phyloP scores from a whole-genome alignment of 495 filamentous ascomycete species.

The Corynascus novoguineensis region DNA sequence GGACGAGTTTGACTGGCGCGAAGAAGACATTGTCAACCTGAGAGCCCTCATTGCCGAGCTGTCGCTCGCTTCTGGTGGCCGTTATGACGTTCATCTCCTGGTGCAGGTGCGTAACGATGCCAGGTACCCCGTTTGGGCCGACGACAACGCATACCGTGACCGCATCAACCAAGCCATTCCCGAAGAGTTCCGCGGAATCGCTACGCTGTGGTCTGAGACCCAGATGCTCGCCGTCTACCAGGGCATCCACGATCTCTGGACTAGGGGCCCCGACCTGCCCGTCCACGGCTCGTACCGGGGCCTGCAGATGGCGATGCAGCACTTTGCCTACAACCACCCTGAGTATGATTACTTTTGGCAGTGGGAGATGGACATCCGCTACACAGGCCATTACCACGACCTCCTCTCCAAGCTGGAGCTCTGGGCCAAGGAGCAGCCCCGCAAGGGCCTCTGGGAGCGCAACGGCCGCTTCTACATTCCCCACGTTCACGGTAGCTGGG shows the following conservation, averaged over 20 bases:
- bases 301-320: constrained; percentile 88
- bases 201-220: constrained; percentile 82
- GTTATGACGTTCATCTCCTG: constrained; percentile 76
- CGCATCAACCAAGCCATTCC: constrained; percentile 68
- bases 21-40: constrained; percentile 64
- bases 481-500: constrained; percentile 80
- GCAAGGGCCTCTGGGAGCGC: constrained; percentile 91
- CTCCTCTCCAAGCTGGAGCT: constrained; percentile 65
- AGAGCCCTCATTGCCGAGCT: constrained; percentile 72
- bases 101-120: constrained; percentile 69
- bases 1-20: constrained; percentile 62
- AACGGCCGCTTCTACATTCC: constrained; percentile 90
- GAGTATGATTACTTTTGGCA: constrained; percentile 98
- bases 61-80: constrained; percentile 66
- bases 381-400: constrained; percentile 95
- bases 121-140: constrained; percentile 57
- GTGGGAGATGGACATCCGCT: constrained; percentile 96
- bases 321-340: constrained; percentile 81
- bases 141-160: constrained; percentile 50
- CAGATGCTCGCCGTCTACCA: constrained; percentile 89
- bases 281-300: constrained; percentile 89
- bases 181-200: constrained; percentile 80
- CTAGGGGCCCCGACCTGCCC: constrained; percentile 59
- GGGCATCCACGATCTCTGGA: constrained; percentile 67
- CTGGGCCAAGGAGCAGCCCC: constrained; percentile 79